These are phyloP conservation scores for Cyberlindnera euphorbiae DNA, from an alignment of 805 yeast genomes.

Conservation along the genomic window DNA sequence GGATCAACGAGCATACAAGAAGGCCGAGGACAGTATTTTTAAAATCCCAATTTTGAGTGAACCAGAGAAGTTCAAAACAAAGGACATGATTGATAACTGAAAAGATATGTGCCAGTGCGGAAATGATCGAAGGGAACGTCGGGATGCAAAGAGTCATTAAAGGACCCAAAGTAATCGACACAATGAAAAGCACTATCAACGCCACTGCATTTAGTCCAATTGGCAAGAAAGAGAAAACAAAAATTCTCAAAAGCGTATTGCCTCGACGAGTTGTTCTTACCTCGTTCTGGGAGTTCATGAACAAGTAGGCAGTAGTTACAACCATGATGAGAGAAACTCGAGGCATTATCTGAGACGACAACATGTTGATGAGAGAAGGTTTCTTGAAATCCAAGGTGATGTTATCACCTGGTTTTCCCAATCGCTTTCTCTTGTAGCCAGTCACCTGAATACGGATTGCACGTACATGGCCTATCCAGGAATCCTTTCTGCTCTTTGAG, in stretches of 20 bases:
- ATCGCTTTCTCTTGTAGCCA: conserved; percentile 46
- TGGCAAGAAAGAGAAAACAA: conserved; percentile 44
- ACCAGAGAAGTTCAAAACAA: conserved; percentile 50
- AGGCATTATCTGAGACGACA: conserved; percentile 38
- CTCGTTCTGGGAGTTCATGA: conserved; percentile 51
- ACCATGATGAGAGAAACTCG: conserved; percentile 31
- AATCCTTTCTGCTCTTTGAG: conserved; percentile 28
- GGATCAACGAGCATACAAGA: conserved; percentile 41
- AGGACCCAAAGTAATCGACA: conserved; percentile 48
- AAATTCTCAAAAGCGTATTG: conserved; percentile 39
- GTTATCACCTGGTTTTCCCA: conserved; percentile 35
- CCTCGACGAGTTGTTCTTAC: conserved; percentile 30
- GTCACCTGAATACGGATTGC: conserved; percentile 48
- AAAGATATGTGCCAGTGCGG: conserved; percentile 43
- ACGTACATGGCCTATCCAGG: conserved; percentile 48
- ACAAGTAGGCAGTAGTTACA: conserved; percentile 44
- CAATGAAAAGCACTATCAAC: conserved; percentile 33
- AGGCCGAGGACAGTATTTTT: conserved; percentile 52
- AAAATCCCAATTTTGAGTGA: conserved; percentile 53
- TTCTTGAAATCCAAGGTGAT: conserved; percentile 40
- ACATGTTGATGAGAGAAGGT: conserved; percentile 43
- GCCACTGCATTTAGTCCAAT: conserved; percentile 38
- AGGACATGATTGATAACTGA: conserved; percentile 43
- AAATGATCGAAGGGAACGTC: conserved; percentile 44
- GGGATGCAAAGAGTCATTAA: conserved; percentile 34